These are phyloP conservation scores for Phtheirospermum japonicum DNA, from an alignment of 257 asterid genomes.

Conservation along the genomic window DNA sequence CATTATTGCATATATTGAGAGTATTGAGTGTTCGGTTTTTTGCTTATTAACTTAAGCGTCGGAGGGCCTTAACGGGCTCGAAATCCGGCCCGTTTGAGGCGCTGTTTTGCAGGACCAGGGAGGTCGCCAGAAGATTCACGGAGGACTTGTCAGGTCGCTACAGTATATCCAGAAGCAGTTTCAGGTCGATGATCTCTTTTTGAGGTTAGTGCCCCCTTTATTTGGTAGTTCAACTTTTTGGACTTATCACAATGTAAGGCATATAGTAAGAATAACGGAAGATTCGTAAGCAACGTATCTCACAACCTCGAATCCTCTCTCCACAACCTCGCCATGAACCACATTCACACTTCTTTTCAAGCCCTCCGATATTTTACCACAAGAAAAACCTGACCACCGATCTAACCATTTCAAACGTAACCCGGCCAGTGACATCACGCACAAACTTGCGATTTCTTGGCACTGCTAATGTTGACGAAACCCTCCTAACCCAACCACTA, in stretches of 20 bases:
- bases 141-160: no score
- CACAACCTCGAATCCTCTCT: constrained; percentile 72
- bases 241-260: constrained; percentile 63
- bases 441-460: constrained; percentile 80
- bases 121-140: no score
- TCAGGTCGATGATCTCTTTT: no score
- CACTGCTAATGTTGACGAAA: constrained; percentile 76
- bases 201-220: no score
- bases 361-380: constrained; percentile 58
- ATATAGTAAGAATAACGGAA: constrained; percentile 65
- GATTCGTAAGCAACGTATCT: constrained; percentile 78
- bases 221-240: no score
- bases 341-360: constrained; percentile 58
- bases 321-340: constrained; percentile 61
- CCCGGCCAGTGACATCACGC: constrained; percentile 91
- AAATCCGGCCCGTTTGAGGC: no score
- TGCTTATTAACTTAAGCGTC: no score
- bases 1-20: no score
- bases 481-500: constrained; percentile 69
- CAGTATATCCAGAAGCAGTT: no score
- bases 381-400: constrained; percentile 60
- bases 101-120: no score
- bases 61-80: no score
- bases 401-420: constrained; percentile 78
- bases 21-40: no score